Percentiles rank a stretch among this genome's conserved stretches.
Conservation (phyloP, 345 rosid genomes). For the Arabis alpina region DNA sequence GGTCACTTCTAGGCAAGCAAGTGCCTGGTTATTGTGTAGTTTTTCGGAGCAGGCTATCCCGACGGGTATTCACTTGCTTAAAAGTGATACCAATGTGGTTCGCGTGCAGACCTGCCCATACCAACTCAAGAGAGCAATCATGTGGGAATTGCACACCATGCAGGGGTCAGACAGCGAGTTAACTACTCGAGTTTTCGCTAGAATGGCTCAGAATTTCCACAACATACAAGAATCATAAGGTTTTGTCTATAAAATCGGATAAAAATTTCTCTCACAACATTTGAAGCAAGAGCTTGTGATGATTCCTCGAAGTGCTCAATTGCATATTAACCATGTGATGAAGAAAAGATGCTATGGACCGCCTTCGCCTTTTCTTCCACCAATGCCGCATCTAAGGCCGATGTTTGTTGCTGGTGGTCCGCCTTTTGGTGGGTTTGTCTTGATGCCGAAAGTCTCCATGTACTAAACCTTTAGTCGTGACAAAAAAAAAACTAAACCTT, state of each 20-base stretch:
- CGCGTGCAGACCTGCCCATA: too few relatives aligned
- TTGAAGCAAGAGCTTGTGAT: neutral
- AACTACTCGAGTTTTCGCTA: neutral
- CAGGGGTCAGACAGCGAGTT: slow-evolving; percentile 23
- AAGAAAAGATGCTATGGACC: slow-evolving; percentile 1
- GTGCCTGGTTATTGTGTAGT: too few relatives aligned
- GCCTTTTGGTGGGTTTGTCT: neutral
- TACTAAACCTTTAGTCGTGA: neutral
- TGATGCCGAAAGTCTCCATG: too few relatives aligned
- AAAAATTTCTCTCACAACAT: slow-evolving; percentile 3
- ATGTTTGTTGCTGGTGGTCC: neutral
- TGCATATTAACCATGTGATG: neutral
- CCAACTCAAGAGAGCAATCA: too few relatives aligned
- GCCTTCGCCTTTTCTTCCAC: neutral
- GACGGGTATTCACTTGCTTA: too few relatives aligned
- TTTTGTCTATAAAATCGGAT: slow-evolving; percentile 4
- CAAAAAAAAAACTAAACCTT: too few relatives aligned
- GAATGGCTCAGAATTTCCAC: neutral
- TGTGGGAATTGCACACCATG: slow-evolving; percentile 14
- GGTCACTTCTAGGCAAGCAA: too few relatives aligned
- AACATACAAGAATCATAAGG: neutral
- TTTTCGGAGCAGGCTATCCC: too few relatives aligned
- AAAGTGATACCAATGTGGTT: too few relatives aligned
- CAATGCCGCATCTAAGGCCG: neutral
- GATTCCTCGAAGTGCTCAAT: neutral